Conservation (phyloP, 257 asterid species). For the Capsicum rhomboideum region DNA sequence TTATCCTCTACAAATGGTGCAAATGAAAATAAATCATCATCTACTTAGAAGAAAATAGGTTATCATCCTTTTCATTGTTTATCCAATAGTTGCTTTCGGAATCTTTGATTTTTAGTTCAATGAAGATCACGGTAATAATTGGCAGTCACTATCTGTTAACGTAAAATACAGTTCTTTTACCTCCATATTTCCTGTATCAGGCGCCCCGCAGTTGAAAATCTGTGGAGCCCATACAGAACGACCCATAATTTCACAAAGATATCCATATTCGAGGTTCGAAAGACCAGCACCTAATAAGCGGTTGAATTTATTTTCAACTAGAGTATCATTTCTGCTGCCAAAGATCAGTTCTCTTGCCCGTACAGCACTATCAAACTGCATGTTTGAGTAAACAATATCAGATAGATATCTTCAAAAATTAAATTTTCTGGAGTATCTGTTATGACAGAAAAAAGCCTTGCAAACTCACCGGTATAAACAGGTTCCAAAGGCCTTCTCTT, state of each 20-base stretch:
- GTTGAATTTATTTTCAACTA: slow-evolving; percentile 31
- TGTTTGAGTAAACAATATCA: neutral
- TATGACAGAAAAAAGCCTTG: neutral
- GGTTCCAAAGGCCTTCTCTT: slow-evolving; percentile 82
- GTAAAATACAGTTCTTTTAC: slow-evolving; percentile 21
- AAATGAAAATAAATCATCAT: neutral
- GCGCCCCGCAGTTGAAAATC: slow-evolving; percentile 95
- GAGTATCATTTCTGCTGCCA: slow-evolving; percentile 22
- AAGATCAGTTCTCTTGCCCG: slow-evolving; percentile 61
- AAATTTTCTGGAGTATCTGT: neutral
- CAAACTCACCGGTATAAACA: slow-evolving; percentile 76
- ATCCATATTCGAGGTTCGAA: slow-evolving; percentile 87
- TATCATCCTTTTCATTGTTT: neutral
- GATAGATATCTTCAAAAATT: neutral
- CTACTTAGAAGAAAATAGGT: neutral
- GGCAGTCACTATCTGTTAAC: neutral
- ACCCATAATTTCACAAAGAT: slow-evolving; percentile 92
- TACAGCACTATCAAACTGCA: slow-evolving; percentile 86
- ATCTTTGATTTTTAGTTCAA: neutral
- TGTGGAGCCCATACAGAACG: slow-evolving; percentile 94
- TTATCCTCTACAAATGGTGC: neutral
- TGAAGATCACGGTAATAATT: neutral
- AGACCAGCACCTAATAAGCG: slow-evolving; percentile 76
- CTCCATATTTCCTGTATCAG: slow-evolving; percentile 99
- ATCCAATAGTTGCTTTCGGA: neutral